Evolutionary conservation across 441 rosid genomes (phyloP), one percentile per base, ranked within the genome.

Genomic region (Biscutella laevigata): DNA sequence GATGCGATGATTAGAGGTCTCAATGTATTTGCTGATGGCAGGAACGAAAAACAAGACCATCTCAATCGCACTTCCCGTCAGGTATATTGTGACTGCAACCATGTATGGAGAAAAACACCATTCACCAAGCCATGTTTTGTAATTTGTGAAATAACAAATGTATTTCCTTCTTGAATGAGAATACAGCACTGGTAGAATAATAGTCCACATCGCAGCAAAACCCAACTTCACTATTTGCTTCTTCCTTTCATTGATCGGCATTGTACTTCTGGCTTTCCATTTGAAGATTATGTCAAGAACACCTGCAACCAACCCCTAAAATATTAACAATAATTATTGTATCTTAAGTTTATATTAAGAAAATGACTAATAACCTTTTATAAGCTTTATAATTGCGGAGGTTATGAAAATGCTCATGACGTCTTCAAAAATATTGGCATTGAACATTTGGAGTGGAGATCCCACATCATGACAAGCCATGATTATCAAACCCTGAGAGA

Each of bases 391-490:
- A 64, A 84, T 52, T 47, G 99, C 77, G 61, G 89, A 86, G 34
- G 99, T 88, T 58, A 92, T 72, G 73, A 92, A 92, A 70, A 92
- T 78, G 79, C 97, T 92, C 90, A 86, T 75, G 57, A 88, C 65
- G 51, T 92, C 95, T 73, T 92, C 97, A 68, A 92, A 84, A 61
- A 83, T 57, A 62, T 62, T 71, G 25, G 85, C 77, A 57, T 86
- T 84, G 64, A 92, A 74, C 47, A 88, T 66, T 65, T 86, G 77
- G 43, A 92, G 77, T 27, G 97, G 99, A 70, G 95, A 86, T 60
- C 62, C 92, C 76, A 92, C 70, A 73, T 86, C 86, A 69, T 88
- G 95, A 79, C 95, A 92, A 59, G 92, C 99, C 86, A 92, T 77
- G 67, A 92, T 88, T 53, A 88, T 77, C 86, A 92, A 75, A 66